These are phyloP conservation scores for Wickerhamiella brachini DNA, from an alignment of 805 yeast species.

Conservation along the genomic window DNA sequence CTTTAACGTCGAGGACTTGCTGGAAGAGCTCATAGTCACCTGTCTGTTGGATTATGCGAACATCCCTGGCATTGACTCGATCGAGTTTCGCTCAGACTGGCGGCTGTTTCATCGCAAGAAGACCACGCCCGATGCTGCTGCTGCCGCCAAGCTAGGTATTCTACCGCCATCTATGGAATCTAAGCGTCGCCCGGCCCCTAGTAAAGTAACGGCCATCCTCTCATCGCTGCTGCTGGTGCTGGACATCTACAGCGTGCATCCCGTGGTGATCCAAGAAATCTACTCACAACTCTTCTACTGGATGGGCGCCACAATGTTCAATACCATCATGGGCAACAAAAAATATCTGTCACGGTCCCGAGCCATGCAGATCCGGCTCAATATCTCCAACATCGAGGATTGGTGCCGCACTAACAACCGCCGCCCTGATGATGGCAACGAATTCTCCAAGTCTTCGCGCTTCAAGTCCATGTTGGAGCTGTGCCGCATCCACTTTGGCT, in stretches of 20 bases:
- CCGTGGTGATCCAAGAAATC: conserved; percentile 63
- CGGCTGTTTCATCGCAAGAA: conserved; percentile 38
- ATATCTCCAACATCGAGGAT: conserved; percentile 76
- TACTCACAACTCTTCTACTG: conserved; percentile 66
- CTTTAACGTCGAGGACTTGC: conserved; percentile 6
- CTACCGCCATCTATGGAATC: conserved; percentile 67
- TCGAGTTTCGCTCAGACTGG: conserved; percentile 65
- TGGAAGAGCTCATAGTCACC: conserved; percentile 14
- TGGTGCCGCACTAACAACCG: conserved; percentile 71
- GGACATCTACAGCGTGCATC: conserved; percentile 68
- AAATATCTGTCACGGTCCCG: conserved; percentile 64
- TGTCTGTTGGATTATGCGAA: conserved; percentile 51
- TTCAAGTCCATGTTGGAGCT: conserved; percentile 52
- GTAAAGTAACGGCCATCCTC: conserved; percentile 68
- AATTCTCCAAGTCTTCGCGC: conserved; percentile 10
- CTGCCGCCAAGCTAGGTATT: conserved; percentile 59
- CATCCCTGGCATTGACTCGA: conserved; percentile 68
- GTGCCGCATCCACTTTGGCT: conserved; percentile 53
- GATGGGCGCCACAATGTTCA: conserved; percentile 60
- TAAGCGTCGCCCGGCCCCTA: conserved; percentile 79
- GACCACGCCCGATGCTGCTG: conserved; percentile 41
- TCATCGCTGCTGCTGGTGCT: conserved; percentile 81
- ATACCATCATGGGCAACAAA: conserved; percentile 51
- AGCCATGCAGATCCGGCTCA: conserved; percentile 82
- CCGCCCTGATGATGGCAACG: conserved; percentile 28